Evolutionary conservation across 1,284 basidiomycete species (phyloP), one percentile per base, ranked within the genome.

Genomic region (Austroboletus niveus): DNA sequence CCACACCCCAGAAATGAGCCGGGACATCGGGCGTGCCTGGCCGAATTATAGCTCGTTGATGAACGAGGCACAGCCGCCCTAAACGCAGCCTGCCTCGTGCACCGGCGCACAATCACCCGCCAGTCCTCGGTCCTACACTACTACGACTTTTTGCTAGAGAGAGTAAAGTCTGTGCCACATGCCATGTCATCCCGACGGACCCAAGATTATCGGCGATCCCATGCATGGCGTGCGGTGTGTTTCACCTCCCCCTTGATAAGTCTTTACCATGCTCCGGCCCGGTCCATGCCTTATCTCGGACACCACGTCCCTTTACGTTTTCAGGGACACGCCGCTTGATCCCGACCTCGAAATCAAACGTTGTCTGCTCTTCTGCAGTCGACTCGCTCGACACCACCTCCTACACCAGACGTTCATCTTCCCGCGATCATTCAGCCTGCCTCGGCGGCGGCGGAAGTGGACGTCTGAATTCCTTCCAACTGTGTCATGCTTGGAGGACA

Each of bases 41-140:
- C 27, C 22, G 22, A 24, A 24, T 24, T 24, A 24, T 24, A 24
- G 22, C 22, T 24, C 22, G 22, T 5, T 24, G 22, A 24, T 24
- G 22, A 5, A 24, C 29, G 56, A 61, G 57, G 60, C 60, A 59
- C 60, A 38, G 15, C 15, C 17, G 7, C 36, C 36, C 17, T 35
- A 35, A 10, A 20, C 36, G 34, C 36, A 32, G 29, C 7, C n/a
- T 29, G 24, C 59, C 52, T 50, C 59, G 39, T 60, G 52, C 27
- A 27, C 52, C 30, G 3, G 30, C 31, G 12, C 31, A 32, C 42
- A 30, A 32, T 32, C 30, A 14, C 36, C 36, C 17, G 9, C 6
- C 22, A 24, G 22, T 24, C 22, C 22, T 24, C 22, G 22, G 22
- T 5, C 5, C 22, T 24, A 5, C 17, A 17, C 22, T 24, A 24